phyloP scores from a whole-genome alignment of 495 filamentous ascomycete species.

The Aspergillus nidulans region DNA sequence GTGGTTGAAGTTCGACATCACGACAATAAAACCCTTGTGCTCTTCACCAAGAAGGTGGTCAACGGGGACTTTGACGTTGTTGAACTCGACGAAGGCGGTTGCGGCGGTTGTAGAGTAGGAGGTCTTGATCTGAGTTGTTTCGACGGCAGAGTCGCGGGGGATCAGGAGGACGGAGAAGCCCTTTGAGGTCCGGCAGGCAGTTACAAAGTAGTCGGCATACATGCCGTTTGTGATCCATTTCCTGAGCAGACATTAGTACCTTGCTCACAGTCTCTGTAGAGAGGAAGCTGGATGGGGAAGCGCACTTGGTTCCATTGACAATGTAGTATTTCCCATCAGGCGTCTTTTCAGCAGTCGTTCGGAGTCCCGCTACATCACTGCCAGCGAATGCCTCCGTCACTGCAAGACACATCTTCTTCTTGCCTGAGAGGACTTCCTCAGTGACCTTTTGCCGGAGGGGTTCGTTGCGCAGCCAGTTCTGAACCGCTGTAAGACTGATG shows the following conservation, averaged over 20 bases:
- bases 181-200: constrained; percentile 76
- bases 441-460: constrained; percentile 61
- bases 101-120: constrained; percentile 76
- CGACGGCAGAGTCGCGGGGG: constrained; percentile 61
- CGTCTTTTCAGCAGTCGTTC: constrained; percentile 77
- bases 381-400: constrained; percentile 90
- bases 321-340: constrained; percentile 81
- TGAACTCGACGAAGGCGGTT: constrained; percentile 77
- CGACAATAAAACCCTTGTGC: constrained; percentile 84
- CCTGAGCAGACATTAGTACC: constrained; percentile 21
- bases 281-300: background rate
- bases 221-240: constrained; percentile 94
- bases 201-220: constrained; percentile 80
- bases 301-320: constrained; percentile 74
- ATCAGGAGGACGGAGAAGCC: constrained; percentile 77
- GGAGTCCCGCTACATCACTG: constrained; percentile 77
- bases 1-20: constrained; percentile 85
- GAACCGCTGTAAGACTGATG: constrained; percentile 75
- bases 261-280: too few relatives aligned
- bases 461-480: constrained; percentile 70
- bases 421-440: constrained; percentile 68
- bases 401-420: constrained; percentile 84
- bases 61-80: constrained; percentile 81
- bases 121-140: constrained; percentile 81
- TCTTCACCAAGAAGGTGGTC: constrained; percentile 77